A percentile compares a stretch with the other conserved stretches of the same genome.
Evolutionary conservation across 768 basidiomycete genomes (phyloP).

Genomic region (Boletus tomentosulus): DNA sequence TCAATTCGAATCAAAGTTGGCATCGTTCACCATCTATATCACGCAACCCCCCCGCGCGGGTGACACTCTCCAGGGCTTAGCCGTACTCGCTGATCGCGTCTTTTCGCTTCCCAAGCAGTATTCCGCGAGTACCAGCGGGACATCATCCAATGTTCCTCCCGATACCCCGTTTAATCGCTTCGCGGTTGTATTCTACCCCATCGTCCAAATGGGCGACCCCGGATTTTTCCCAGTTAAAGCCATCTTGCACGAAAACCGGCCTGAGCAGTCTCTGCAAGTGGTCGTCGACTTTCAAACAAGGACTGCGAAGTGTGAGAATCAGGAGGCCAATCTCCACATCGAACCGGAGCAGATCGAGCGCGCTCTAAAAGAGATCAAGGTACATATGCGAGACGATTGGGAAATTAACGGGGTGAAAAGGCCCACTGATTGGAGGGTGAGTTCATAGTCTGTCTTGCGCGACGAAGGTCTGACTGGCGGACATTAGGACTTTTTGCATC

Average conservation of each 20-base stretch:
- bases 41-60: background rate
- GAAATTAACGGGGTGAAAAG: background rate
- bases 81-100: constrained; percentile 18
- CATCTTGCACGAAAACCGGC: constrained; percentile 10
- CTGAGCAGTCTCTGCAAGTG: constrained; percentile 7
- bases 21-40: background rate
- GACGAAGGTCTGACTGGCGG: background rate
- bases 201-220: constrained; percentile 7
- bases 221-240: constrained; percentile 11
- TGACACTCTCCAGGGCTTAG: constrained; percentile 7
- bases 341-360: constrained; percentile 16
- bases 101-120: constrained; percentile 12
- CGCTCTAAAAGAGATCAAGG: constrained; percentile 12
- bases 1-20: background rate
- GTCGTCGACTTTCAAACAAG: constrained; percentile 16
- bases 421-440: constrained; percentile 13
- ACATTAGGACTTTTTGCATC: constrained; percentile 16
- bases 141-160: background rate
- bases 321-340: constrained; percentile 12
- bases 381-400: constrained; percentile 11
- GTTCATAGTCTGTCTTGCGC: background rate
- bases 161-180: background rate
- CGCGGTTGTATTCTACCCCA: background rate
- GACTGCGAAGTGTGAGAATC: constrained; percentile 12
- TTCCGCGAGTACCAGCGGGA: background rate